phyloP scores from a whole-genome alignment of 805 yeast species.

The Wickerhamomyces strasburgensis region DNA sequence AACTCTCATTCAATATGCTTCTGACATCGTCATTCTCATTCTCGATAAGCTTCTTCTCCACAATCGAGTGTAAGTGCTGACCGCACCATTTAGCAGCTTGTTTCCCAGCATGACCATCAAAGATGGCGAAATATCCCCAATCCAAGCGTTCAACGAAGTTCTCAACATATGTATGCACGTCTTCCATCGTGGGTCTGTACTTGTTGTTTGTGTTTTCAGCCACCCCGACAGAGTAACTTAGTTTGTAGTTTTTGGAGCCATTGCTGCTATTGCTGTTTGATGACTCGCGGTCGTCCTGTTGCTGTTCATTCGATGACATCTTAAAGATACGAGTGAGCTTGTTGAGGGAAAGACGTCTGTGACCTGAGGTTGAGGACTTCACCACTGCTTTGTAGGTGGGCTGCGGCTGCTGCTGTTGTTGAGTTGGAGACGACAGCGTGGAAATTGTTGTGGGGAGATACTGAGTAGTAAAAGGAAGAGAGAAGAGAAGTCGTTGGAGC shows the following conservation, averaged over 20 bases:
- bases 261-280: background rate
- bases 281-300: too few species aligned
- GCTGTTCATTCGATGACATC: background rate
- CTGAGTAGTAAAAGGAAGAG: too few species aligned
- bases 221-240: slow-evolving; percentile 82
- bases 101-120: slow-evolving; percentile 97
- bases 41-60: slow-evolving; percentile 53
- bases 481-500: too few species aligned
- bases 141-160: slow-evolving; percentile 88
- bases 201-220: slow-evolving; percentile 82
- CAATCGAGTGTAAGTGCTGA: slow-evolving; percentile 65
- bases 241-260: slow-evolving; percentile 28
- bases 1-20: slow-evolving; percentile 61
- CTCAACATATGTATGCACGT: slow-evolving; percentile 88
- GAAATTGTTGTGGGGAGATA: too few species aligned
- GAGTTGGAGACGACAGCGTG: slow-evolving; percentile 4
- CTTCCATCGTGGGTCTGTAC: slow-evolving; percentile 90
- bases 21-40: slow-evolving; percentile 51
- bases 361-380: background rate
- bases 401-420: background rate
- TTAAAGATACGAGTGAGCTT: background rate
- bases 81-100: slow-evolving; percentile 96
- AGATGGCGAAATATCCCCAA: slow-evolving; percentile 93
- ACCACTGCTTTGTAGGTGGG: background rate
- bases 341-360: slow-evolving; percentile 1